phyloP scores from a whole-genome alignment of 257 asterid genomes.

The Oldenlandia corymbosa region DNA sequence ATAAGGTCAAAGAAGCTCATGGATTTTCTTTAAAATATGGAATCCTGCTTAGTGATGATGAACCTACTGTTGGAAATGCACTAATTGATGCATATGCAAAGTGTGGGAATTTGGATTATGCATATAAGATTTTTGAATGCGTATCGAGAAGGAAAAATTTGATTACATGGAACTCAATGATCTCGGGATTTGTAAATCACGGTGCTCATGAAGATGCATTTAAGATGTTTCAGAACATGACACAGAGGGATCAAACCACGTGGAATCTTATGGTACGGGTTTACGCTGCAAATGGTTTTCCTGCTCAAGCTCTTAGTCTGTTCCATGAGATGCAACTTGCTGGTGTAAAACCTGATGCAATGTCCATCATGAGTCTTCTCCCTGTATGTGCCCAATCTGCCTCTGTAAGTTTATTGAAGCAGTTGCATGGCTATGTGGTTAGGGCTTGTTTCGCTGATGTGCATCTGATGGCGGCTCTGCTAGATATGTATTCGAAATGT shows the following conservation, averaged over 20 bases:
- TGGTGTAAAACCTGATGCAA: slow-evolving; percentile 55
- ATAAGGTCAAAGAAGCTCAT: slow-evolving; percentile 66
- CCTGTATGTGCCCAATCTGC: slow-evolving; percentile 67
- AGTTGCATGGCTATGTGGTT: slow-evolving; percentile 60
- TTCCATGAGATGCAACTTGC: slow-evolving; percentile 46
- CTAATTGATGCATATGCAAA: slow-evolving; percentile 78
- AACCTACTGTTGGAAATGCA: slow-evolving; percentile 60
- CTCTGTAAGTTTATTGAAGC: slow-evolving; percentile 57
- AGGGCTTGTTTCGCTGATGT: slow-evolving; percentile 49
- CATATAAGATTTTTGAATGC: slow-evolving; percentile 43
- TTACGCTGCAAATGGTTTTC: slow-evolving; percentile 51
- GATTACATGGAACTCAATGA: slow-evolving; percentile 59
- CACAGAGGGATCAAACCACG: slow-evolving; percentile 54
- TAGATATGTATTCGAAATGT: slow-evolving; percentile 71
- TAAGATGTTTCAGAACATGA: slow-evolving; percentile 44
- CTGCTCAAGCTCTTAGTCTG: slow-evolving; percentile 45
- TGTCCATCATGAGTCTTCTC: slow-evolving; percentile 58
- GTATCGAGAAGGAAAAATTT: slow-evolving; percentile 47
- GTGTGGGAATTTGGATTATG: slow-evolving; percentile 51
- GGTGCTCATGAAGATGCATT: slow-evolving; percentile 44
- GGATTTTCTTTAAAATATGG: slow-evolving; percentile 49
- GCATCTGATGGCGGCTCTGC: slow-evolving; percentile 52
- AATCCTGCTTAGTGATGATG: slow-evolving; percentile 28
- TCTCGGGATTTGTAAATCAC: slow-evolving; percentile 45
- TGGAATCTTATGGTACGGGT: slow-evolving; percentile 73